A percentile compares a stretch with the other conserved stretches of the same genome.
Evolutionary conservation across 2,329 filamentous ascomycete species (phyloP).

Genomic region (Xylaria sp.): DNA sequence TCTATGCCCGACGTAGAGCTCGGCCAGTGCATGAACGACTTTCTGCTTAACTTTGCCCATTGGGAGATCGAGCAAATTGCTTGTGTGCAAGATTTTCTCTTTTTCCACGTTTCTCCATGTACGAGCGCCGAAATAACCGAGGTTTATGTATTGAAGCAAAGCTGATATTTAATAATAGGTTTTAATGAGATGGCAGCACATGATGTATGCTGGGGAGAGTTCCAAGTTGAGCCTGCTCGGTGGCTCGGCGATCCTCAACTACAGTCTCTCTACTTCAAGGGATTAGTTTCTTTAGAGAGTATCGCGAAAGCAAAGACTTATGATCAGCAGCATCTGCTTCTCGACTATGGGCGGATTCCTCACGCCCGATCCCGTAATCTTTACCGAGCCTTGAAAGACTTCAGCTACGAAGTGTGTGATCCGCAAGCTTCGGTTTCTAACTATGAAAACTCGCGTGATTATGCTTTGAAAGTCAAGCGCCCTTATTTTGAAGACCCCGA

Average conservation of each 20-base stretch:
- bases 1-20: conserved; percentile 19
- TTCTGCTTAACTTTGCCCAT: conserved; percentile 27
- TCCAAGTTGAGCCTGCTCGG: conserved; percentile 17
- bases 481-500: conserved; percentile 30
- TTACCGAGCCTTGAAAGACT: conserved; percentile 16
- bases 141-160: conserved; percentile 17
- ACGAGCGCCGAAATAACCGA: conserved; percentile 21
- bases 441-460: conserved; percentile 22
- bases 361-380: conserved; percentile 13
- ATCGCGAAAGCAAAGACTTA: conserved; percentile 23
- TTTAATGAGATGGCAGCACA: conserved; percentile 26
- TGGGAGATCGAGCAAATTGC: conserved; percentile 33
- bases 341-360: conserved; percentile 19
- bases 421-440: conserved; percentile 21
- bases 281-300: conserved; percentile 19
- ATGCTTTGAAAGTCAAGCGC: conserved; percentile 17
- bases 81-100: conserved; percentile 29
- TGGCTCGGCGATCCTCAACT: conserved; percentile 15
- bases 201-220: conserved; percentile 27
- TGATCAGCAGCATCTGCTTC: conserved; percentile 22
- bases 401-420: conserved; percentile 13
- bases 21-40: conserved; percentile 27
- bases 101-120: conserved; percentile 25
- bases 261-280: conserved; percentile 23
- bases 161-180: conserved; percentile 26